Conservation (phyloP, 768 basidiomycete species). For the Pulveroboletus ravenelii region DNA sequence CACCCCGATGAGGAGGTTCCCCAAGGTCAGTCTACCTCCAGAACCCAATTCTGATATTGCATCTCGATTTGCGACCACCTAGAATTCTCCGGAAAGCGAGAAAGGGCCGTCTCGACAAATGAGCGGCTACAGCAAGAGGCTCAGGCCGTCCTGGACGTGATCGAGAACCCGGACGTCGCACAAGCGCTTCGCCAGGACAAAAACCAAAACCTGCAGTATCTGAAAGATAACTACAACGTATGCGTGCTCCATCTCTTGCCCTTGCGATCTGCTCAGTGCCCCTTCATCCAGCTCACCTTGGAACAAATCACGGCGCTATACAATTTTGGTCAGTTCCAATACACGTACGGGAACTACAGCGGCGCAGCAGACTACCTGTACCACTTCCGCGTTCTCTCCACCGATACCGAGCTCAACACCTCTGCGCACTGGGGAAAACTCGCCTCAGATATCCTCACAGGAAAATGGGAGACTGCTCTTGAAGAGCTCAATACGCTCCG, state of each 20-base stretch:
- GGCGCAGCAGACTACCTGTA: constrained; percentile 97
- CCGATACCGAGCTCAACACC: constrained; percentile 86
- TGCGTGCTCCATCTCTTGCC: constrained; percentile 23
- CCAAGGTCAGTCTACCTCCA: constrained; percentile 44
- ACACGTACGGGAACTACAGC: constrained; percentile 96
- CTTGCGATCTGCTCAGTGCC: constrained; percentile 2
- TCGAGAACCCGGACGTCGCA: constrained; percentile 94
- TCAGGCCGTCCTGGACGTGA: constrained; percentile 89
- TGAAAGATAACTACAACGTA: constrained; percentile 90
- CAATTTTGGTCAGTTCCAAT: constrained; percentile 98
- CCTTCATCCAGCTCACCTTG: constrained; percentile 65
- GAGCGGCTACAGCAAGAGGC: constrained; percentile 86
- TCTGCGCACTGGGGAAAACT: constrained; percentile 99
- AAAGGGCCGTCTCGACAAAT: constrained; percentile 77
- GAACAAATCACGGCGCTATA: constrained; percentile 96
- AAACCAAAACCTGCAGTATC: constrained; percentile 90
- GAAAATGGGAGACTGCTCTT: constrained; percentile 91
- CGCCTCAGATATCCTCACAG: constrained; percentile 91
- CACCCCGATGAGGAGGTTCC: constrained; percentile 69
- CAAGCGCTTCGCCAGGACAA: constrained; percentile 94
- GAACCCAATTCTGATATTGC: not conserved
- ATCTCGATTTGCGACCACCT: not conserved
- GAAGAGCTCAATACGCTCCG: constrained; percentile 95
- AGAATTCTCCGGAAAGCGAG: constrained; percentile 85
- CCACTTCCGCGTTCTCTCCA: constrained; percentile 97